Evolutionary conservation across 78 protist genomes (phyloP), one percentile per base, ranked within the genome.

Genomic region (Trichosphaerium sp.): DNA sequence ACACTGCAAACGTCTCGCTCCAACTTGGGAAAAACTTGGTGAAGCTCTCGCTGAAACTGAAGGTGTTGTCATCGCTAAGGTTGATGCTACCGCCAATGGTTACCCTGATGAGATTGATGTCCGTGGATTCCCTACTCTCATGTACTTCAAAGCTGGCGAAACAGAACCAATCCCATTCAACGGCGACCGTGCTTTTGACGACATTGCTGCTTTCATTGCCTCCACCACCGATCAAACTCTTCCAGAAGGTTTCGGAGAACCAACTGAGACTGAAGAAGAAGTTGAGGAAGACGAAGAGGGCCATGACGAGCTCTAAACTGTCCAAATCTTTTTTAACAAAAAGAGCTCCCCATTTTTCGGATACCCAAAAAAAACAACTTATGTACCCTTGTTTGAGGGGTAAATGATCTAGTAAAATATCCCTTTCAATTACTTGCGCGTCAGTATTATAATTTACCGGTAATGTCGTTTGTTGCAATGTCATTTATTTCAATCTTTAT

Each of bases 61-160:
- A 39, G 59, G 32, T 10, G 84, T 88, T 23, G 75, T 78, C 65
- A 82, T 91, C 39, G 92, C 92, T 26, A 83, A 87, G 73, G 42
- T 87, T 32, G 91, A 91, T 59, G 84, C 85, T 40, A 71, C 75
- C 65, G 69, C 76, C 61, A 80, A 80, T 63, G 89, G 66, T 32
- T 69, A 60, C 32, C 69, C 65, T 62, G 21, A 58, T 23, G 48
- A 44, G 35, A 28, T 71, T 31, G 38, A 41, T 49, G 58, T 88
- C 54, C 65, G 59, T 37, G 92, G 92, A 57, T 88, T 68, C 82
- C 92, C 92, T 65, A 88, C 92, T 69, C 62, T 88, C 64, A 68
- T 69, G 79, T 34, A 71, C 68, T 88, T 82, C 88, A 59, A 40
- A 42, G 65, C 69, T 44, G 62, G 11, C 40, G 84, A 65, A 31